Base-by-base conservation (phyloP, 352 stramenopile genomes). In the Phytophthora hibernalis region DNA sequence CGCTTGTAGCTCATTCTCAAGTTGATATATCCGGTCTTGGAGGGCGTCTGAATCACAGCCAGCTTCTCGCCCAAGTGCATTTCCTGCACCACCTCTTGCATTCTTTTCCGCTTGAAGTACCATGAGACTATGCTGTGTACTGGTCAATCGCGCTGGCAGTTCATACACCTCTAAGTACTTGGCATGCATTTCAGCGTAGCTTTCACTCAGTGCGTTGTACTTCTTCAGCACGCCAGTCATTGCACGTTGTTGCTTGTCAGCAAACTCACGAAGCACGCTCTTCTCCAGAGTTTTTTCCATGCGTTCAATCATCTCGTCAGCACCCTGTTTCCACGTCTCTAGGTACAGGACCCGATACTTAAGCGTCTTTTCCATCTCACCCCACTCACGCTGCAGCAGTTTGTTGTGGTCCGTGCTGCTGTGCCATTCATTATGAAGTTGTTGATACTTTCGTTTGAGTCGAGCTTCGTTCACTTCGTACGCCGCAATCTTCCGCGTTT, bases 301-400 rank as follows among this genome's bases (percentile, higher is more conserved):
- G 4, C 80, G 77, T 44, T 81, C 61, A 7, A 95, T 84, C 52
- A 81, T 78, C 10, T 85, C 78, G 43, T 87, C 80, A 1, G 87
- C 85, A 0, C 83, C 83, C 31, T 83, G 61, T 58, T 97, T 97
- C 83, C 89, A 98, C 61, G 91, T 88, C 66, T 98, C 94, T 10
- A 98, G 74, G 57, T 97, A 98, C 33, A 97, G 57, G 9, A 98
- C 81, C 5, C 93, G 86, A 61, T 83, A 80, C 59, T 97, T 96
- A 12, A 97, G 79, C 24, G 84, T 79, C 35, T 85, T 89, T 59
- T 97, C 89, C 76, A 97, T 92, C 48, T 97, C 89, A 5, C 96
- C 70, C 76, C 93, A 92, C 49, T 97, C 89, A 22, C 70, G 53
- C 50, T 96, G 77, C 5, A 92, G 47, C 18, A 80, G 50, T 5